These are phyloP conservation scores for Aspergillus pseudoviridinutans DNA, from an alignment of 2,329 filamentous ascomycete genomes.

Conservation along the genomic window DNA sequence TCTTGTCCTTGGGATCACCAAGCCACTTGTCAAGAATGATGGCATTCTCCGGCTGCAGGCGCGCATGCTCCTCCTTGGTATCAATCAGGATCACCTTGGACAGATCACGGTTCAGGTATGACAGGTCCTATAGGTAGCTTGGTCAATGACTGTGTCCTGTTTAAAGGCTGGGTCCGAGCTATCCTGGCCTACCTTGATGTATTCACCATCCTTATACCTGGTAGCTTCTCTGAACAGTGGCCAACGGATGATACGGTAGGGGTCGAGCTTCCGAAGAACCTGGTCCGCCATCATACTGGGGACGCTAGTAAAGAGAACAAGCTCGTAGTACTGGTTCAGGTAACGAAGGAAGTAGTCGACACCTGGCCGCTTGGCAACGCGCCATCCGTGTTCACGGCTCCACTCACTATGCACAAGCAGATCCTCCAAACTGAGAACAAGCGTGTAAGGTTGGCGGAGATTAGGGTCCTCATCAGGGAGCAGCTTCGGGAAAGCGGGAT, in stretches of 20 bases:
- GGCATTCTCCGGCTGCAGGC: slow-evolving; percentile 92
- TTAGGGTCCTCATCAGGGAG: slow-evolving; percentile 69
- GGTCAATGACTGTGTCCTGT: slow-evolving; percentile 6
- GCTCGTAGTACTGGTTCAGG: slow-evolving; percentile 94
- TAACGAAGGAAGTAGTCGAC: slow-evolving; percentile 97
- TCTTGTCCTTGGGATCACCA: slow-evolving; percentile 76
- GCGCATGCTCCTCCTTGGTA: slow-evolving; percentile 75
- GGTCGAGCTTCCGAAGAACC: slow-evolving; percentile 87
- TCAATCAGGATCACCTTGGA: slow-evolving; percentile 95
- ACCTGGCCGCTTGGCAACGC: slow-evolving; percentile 88
- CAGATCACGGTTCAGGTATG: slow-evolving; percentile 91
- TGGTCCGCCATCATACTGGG: slow-evolving; percentile 81
- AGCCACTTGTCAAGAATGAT: slow-evolving; percentile 89
- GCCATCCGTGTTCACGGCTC: slow-evolving; percentile 90
- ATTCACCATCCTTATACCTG: slow-evolving; percentile 90
- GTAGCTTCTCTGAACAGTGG: slow-evolving; percentile 95
- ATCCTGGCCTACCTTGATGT: slow-evolving; percentile 72
- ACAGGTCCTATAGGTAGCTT: slow-evolving; percentile 66
- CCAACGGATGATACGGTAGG: slow-evolving; percentile 92
- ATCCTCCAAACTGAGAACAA: slow-evolving; percentile 90
- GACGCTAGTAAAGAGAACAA: slow-evolving; percentile 90
- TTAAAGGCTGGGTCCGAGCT: neutral
- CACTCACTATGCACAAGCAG: slow-evolving; percentile 93
- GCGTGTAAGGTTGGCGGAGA: slow-evolving; percentile 81
- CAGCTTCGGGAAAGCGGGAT: slow-evolving; percentile 90